Evolutionary conservation across 257 asterid species (phyloP), one percentile per base, ranked within the genome.

Genomic region (Solanum chilense): DNA sequence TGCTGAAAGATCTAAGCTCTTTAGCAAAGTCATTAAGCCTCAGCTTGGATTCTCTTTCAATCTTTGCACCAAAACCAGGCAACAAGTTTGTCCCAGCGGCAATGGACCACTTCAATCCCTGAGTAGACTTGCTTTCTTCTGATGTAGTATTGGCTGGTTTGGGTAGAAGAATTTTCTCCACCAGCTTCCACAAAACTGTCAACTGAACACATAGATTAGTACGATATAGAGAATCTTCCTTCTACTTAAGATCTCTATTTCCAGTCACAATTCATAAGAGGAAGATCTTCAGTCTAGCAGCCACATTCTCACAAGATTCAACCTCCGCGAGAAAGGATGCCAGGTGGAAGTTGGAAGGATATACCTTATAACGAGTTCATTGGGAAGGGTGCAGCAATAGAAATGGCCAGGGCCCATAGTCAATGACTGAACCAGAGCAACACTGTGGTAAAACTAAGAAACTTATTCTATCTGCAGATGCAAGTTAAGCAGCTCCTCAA

Each of bases 161-260:
- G 41, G 98, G 96, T 75, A 90, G 87, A 81, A 94, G 91, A 73
- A 96, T 85, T 90, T 95, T 95, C 91, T 92, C 98, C 91, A 94
- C 95, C 93, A 97, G 86, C 92, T 97, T 97, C 99, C 99, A 96
- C 82, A 97, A 47, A 93, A 97, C 99, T 97, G 99, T 92, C 90
- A 93, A 91, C 96, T 94, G 97, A 93, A 94, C 78, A 91, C 82
- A 92, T 86, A 88, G 90, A 92, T 97, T 93, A 97, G 98, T 93
- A 85, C 86, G 91, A 91, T 52, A 90, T 87, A 89, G 93, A 92
- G 91, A 89, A 84, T 85, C 86, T 18, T 76, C 64, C 73, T 75
- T 76, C 45, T 42, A 35, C 45, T 33, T 66, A 56, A 80, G 87
- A 83, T 35, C 21, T 31, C 60, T 77, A 44, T 18, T 33, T 78